Percentiles rank a stretch among this genome's conserved stretches.
phyloP scores from a whole-genome alignment of 257 asterid species.

The Ilex asprella region DNA sequence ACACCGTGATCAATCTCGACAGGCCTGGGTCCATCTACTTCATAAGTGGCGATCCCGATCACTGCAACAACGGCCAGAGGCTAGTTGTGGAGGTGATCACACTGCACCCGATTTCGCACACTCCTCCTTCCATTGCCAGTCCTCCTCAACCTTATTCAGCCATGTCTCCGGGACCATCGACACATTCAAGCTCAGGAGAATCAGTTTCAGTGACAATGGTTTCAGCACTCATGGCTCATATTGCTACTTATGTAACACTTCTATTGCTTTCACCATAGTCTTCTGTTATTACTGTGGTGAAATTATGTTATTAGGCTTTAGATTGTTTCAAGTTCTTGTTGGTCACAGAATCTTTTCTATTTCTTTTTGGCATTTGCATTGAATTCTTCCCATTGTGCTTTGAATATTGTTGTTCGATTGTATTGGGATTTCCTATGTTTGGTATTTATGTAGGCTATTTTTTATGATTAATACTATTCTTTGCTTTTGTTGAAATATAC shows the following conservation, averaged over 20 bases:
- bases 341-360: too few relatives aligned
- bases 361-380: too few relatives aligned
- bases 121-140: slow-evolving; percentile 14
- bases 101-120: slow-evolving; percentile 15
- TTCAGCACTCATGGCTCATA: neutral
- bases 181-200: slow-evolving; percentile 15
- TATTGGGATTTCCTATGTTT: too few relatives aligned
- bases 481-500: too few relatives aligned
- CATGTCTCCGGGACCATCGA: slow-evolving; percentile 26
- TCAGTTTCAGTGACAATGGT: neutral
- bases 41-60: slow-evolving; percentile 46
- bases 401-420: too few relatives aligned
- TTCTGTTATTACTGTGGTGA: too few relatives aligned
- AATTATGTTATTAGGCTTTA: too few relatives aligned
- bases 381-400: too few relatives aligned
- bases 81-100: slow-evolving; percentile 42
- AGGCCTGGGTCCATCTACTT: slow-evolving; percentile 46
- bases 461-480: too few relatives aligned
- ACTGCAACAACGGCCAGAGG: slow-evolving; percentile 55
- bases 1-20: slow-evolving; percentile 39
- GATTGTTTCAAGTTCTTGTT: too few relatives aligned
- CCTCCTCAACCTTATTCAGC: slow-evolving; percentile 6
- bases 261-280: too few relatives aligned
- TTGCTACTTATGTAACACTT: neutral
- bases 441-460: too few relatives aligned